Conservation (phyloP, 179 eudicot genomes). For the Heliamphora pulchella region DNA sequence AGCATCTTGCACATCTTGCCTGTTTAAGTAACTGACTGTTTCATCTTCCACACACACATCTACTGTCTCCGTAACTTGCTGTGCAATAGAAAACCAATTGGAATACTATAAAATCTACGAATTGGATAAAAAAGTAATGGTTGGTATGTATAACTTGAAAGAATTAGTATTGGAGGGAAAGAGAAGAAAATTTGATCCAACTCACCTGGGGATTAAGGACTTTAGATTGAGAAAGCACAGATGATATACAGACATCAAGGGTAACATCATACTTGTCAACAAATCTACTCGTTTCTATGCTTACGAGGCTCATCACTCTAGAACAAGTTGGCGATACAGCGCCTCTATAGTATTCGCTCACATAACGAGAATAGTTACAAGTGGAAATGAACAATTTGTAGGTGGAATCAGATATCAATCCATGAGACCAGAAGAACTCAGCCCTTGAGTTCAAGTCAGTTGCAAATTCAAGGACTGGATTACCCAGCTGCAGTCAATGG, state of each 20-base stretch:
- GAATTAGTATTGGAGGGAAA: neutral
- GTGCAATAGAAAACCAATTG: slow-evolving; percentile 10
- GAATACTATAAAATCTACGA: neutral
- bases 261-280: slow-evolving; percentile 68
- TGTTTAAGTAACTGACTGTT: slow-evolving; percentile 48
- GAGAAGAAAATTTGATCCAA: neutral
- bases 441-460: slow-evolving; percentile 81
- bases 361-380: slow-evolving; percentile 77
- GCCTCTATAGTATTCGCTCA: slow-evolving; percentile 50
- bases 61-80: slow-evolving; percentile 39
- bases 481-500: slow-evolving; percentile 50
- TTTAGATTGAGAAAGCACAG: slow-evolving; percentile 56
- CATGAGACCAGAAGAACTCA: slow-evolving; percentile 90
- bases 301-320: slow-evolving; percentile 50
- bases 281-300: slow-evolving; percentile 54
- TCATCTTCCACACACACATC: slow-evolving; percentile 69
- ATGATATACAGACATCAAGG: slow-evolving; percentile 55
- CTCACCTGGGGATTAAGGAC: slow-evolving; percentile 47
- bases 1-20: slow-evolving; percentile 47
- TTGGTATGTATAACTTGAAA: neutral
- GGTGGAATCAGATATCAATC: slow-evolving; percentile 73
- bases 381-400: slow-evolving; percentile 55
- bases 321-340: slow-evolving; percentile 47
- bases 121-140: neutral
- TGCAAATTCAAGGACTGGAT: slow-evolving; percentile 78